These are phyloP conservation scores for Lachancea lanzarotensis DNA, from an alignment of 805 yeast species.

Conservation along the genomic window DNA sequence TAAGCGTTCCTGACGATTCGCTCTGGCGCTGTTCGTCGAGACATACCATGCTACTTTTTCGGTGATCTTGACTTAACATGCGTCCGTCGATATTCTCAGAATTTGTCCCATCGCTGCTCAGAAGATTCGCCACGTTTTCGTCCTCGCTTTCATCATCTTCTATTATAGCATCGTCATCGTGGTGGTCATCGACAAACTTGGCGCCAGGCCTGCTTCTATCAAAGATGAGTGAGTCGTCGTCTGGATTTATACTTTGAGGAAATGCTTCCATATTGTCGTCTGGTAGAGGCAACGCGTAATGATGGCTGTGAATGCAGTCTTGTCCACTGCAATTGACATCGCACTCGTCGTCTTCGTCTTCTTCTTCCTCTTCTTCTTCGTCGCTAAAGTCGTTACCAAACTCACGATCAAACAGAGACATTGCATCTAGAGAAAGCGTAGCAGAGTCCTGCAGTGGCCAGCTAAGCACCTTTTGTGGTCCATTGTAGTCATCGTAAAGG, in stretches of 20 bases:
- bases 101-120: slow-evolving; percentile 1
- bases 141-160: slow-evolving; percentile 10
- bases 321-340: neutral
- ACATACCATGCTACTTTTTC: slow-evolving; percentile 4
- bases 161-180: slow-evolving; percentile 4
- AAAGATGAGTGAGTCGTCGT: slow-evolving; percentile 9
- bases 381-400: slow-evolving; percentile 27
- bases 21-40: slow-evolving; percentile 1
- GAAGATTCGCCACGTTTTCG: slow-evolving; percentile 11
- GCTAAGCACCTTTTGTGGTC: slow-evolving; percentile 12
- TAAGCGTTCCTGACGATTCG: slow-evolving; percentile 4
- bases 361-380: slow-evolving; percentile 25
- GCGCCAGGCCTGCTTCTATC: slow-evolving; percentile 7
- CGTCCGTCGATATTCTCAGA: slow-evolving; percentile 15
- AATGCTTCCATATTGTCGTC: neutral
- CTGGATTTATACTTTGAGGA: neutral
- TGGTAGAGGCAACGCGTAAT: neutral
- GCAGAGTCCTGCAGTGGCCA: slow-evolving; percentile 24
- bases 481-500: slow-evolving; percentile 14
- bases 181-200: slow-evolving; percentile 13
- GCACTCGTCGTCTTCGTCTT: slow-evolving; percentile 13
- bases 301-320: neutral
- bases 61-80: slow-evolving; percentile 13
- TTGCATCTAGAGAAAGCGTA: slow-evolving; percentile 24
- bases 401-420: slow-evolving; percentile 28